Percentiles rank a stretch among this genome's conserved stretches.
Conservation (phyloP, 139 green algal genomes). For the Eudorina sp. region DNA sequence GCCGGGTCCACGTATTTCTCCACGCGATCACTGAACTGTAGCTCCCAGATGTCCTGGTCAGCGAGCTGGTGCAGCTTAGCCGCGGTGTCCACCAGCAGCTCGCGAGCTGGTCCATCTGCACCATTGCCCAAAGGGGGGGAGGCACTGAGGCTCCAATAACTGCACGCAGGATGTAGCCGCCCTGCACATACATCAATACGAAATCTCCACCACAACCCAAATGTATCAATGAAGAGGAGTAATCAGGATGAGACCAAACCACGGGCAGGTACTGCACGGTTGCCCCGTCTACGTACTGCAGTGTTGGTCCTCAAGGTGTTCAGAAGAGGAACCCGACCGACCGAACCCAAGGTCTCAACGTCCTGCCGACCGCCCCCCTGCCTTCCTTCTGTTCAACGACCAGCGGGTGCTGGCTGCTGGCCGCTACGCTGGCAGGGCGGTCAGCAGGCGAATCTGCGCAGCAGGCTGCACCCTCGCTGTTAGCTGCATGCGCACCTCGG, state of each 20-base stretch:
- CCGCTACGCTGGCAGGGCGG: not conserved
- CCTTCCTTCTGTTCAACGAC: not conserved
- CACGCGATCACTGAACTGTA: not conserved
- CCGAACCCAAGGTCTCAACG: too few relatives aligned
- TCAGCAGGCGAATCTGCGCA: not conserved
- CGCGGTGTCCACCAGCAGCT: not conserved
- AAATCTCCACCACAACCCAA: too few relatives aligned
- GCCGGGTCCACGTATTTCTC: not conserved
- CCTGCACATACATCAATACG: too few relatives aligned
- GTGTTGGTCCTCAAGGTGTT: too few relatives aligned
- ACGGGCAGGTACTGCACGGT: too few relatives aligned
- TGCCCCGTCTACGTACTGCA: too few relatives aligned
- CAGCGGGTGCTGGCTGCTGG: not conserved
- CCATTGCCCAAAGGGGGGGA: not conserved
- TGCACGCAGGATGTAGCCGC: too few relatives aligned
- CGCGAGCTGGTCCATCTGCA: not conserved
- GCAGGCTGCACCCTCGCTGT: not conserved
- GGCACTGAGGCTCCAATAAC: too few relatives aligned
- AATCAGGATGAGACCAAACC: too few relatives aligned
- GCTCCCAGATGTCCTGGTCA: not conserved
- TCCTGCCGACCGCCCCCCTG: not conserved
- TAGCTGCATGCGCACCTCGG: not conserved
- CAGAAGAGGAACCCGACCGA: too few relatives aligned
- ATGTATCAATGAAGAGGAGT: too few relatives aligned
- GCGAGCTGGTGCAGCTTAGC: not conserved